A percentile compares a stretch with the other conserved stretches of the same genome.
Evolutionary conservation across 208 protist species (phyloP).

Genomic region (Leishmania tropica): DNA sequence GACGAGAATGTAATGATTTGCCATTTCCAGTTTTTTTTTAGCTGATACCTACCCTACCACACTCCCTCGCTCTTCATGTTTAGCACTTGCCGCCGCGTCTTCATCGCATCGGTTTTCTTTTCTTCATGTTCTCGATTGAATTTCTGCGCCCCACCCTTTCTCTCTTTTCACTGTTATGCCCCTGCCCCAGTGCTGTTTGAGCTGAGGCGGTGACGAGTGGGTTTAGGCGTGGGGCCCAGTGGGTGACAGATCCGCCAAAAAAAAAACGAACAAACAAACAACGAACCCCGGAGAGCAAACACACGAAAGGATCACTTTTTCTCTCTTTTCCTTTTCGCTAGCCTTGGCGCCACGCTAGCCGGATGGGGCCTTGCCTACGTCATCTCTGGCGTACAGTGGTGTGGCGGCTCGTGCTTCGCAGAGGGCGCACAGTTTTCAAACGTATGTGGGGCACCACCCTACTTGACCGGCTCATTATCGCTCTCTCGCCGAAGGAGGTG

Average conservation of each 20-base stretch:
- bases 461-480: background rate
- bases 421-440: background rate
- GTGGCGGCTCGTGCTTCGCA: background rate
- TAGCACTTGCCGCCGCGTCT: background rate
- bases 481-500: background rate
- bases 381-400: background rate
- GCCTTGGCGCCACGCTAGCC: background rate
- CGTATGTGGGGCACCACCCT: background rate
- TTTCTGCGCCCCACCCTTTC: background rate
- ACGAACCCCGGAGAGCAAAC: background rate
- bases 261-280: background rate
- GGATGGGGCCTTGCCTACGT: background rate
- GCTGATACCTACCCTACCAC: background rate
- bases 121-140: background rate
- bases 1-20: background rate
- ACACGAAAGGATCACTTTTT: background rate
- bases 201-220: background rate
- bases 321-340: background rate
- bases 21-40: background rate
- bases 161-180: background rate
- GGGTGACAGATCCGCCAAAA: background rate
- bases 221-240: background rate
- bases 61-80: background rate
- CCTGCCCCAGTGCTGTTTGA: background rate
- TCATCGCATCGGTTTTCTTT: background rate